Conservation (phyloP, 345 rosid genomes). For the Hibiscus syriacus region DNA sequence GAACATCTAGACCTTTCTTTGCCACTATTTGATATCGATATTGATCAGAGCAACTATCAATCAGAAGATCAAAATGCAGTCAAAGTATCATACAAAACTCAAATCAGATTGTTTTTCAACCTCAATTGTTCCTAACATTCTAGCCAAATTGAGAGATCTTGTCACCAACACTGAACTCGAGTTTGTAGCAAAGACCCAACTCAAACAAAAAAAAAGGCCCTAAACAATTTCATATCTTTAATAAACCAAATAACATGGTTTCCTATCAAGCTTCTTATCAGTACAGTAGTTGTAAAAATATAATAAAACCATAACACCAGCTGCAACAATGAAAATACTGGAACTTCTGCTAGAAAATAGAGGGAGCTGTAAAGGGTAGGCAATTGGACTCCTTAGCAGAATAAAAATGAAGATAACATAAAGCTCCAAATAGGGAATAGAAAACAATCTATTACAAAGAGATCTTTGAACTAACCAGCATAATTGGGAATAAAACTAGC, state of each 20-base stretch:
- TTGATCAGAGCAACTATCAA: neutral
- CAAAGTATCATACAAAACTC: neutral
- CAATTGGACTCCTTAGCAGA: neutral
- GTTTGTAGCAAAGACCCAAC: neutral
- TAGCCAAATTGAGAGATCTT: neutral
- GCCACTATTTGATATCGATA: neutral
- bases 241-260: neutral
- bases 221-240: too few relatives aligned
- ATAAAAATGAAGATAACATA: neutral
- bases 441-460: neutral
- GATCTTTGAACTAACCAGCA: neutral
- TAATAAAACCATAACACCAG: neutral
- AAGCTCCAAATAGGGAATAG: neutral
- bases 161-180: neutral
- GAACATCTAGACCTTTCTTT: neutral
- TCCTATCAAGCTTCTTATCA: neutral
- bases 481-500: neutral
- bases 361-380: neutral
- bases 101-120: neutral
- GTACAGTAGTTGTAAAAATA: neutral
- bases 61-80: neutral
- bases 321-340: neutral
- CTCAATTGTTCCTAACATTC: neutral
- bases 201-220: neutral
- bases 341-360: neutral